Base-by-base conservation (phyloP, 352 stramenopile genomes). In the Globisporangium spiculum region DNA sequence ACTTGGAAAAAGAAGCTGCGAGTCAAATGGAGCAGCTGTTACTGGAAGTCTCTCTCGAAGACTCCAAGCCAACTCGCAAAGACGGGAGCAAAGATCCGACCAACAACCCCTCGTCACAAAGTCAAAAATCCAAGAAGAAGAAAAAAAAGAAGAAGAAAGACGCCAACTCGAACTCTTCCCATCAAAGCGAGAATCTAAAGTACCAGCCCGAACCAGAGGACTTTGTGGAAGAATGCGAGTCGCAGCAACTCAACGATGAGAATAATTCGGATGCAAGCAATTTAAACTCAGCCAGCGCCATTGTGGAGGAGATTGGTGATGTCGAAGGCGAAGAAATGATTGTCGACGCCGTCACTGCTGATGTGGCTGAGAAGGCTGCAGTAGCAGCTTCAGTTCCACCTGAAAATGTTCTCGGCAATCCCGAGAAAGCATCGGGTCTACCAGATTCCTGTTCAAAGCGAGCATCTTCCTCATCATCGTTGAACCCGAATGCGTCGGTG, bases 11-110 rank as follows among this genome's bases (percentile, higher is more conserved):
- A 65, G 71, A 92, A 59, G 85, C 88, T 7, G 68, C 81, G 8
- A 62, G 76, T 20, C 85, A 93, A 83, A 95, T 95, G 88, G 85
- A 93, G 58, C 71, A 79, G 56, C 68, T 95, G 14, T 65, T 95
- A 32, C 75, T 91, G 24, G 85, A 86, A 65, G 73, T 82, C 1
- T 89, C 82, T 9, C 22, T 77, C 10, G 70, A 88, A 54, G 69
- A 79, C 53, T 72, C 52, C 22, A 36, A 50, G 48, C 30, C 55
- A 61, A 61, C 55, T 14, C 14, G 32, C 20, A 61, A 61, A 26
- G 55, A 61, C 18, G 7, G 27, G 55, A 61, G 12, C 20, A 61
- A 61, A 46, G 55, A 61, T 30, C 3, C 30, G 30, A 46, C 8
- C 24, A 34, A 27, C 14, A 18, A 14, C 18, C 20, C 55, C 8